These are phyloP conservation scores for Alternaria rosae DNA, from an alignment of 2,329 filamentous ascomycete species.

Conservation along the genomic window DNA sequence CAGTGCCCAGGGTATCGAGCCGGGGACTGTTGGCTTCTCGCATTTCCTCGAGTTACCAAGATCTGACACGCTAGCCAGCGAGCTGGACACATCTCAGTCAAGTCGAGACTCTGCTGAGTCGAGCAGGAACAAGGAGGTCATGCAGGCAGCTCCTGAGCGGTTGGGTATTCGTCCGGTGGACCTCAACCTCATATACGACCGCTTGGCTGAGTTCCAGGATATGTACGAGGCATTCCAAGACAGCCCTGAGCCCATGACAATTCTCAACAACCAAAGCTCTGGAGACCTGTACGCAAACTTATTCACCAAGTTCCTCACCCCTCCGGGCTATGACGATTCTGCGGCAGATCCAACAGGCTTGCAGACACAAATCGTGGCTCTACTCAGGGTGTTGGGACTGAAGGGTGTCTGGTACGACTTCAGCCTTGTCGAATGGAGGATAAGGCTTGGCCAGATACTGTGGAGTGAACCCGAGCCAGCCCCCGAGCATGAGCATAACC, in stretches of 20 bases:
- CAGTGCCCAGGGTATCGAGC: slow-evolving; percentile 74
- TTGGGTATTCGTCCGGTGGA: slow-evolving; percentile 49
- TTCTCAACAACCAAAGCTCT: slow-evolving; percentile 58
- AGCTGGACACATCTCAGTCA: slow-evolving; percentile 61
- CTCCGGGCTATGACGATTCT: slow-evolving; percentile 51
- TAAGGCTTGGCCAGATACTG: slow-evolving; percentile 74
- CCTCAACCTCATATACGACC: slow-evolving; percentile 43
- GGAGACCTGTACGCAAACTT: slow-evolving; percentile 59
- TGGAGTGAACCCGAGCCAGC: slow-evolving; percentile 60
- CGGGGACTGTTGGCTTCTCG: slow-evolving; percentile 73
- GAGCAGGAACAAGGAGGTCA: slow-evolving; percentile 55
- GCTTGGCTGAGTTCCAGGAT: slow-evolving; percentile 55
- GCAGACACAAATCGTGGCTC: slow-evolving; percentile 72
- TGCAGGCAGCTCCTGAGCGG: slow-evolving; percentile 47
- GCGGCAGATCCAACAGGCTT: slow-evolving; percentile 66
- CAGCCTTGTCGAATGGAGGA: slow-evolving; percentile 76
- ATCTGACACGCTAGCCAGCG: slow-evolving; percentile 65
- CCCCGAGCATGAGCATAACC: slow-evolving; percentile 28
- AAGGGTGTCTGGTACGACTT: slow-evolving; percentile 78
- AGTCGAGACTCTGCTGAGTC: slow-evolving; percentile 39
- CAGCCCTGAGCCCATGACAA: slow-evolving; percentile 63
- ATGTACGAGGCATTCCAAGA: slow-evolving; percentile 61
- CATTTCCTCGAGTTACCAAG: slow-evolving; percentile 71
- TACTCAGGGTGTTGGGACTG: slow-evolving; percentile 70
- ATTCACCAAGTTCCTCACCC: slow-evolving; percentile 54